Conservation (phyloP, 768 basidiomycete genomes). For the Auricularia sp. region DNA sequence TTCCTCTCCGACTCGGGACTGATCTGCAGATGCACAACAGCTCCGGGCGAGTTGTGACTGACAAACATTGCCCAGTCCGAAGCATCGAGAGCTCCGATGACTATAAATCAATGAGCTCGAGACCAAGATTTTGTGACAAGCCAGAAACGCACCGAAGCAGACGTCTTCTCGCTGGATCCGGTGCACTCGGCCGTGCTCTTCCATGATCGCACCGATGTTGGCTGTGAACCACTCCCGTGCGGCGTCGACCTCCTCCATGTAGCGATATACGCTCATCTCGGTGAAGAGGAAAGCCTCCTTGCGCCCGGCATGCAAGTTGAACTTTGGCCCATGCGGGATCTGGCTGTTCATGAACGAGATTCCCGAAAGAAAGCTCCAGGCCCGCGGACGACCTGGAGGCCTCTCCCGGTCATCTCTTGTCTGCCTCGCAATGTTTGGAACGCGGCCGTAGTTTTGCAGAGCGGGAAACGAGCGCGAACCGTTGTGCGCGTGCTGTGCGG, state of each 20-base stretch:
- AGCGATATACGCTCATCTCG: slow-evolving; percentile 60
- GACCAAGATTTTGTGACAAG: background rate
- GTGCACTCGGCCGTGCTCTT: slow-evolving; percentile 35
- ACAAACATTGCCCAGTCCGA: slow-evolving; percentile 68
- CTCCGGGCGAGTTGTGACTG: slow-evolving; percentile 61
- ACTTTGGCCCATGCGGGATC: slow-evolving; percentile 11
- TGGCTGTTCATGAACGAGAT: background rate
- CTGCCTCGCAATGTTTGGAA: slow-evolving; percentile 33
- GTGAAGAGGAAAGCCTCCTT: slow-evolving; percentile 57
- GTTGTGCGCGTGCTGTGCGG: slow-evolving; percentile 34
- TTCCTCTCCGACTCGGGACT: slow-evolving; percentile 48
- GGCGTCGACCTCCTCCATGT: slow-evolving; percentile 49
- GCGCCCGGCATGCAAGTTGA: slow-evolving; percentile 53
- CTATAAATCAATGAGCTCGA: slow-evolving; percentile 35
- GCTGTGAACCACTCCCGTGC: slow-evolving; percentile 66
- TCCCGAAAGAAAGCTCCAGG: background rate
- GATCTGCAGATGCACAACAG: slow-evolving; percentile 41
- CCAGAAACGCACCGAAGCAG: slow-evolving; percentile 22
- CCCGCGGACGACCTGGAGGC: background rate
- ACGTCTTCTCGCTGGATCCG: slow-evolving; percentile 26
- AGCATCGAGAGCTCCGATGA: slow-evolving; percentile 62
- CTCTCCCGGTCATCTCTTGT: slow-evolving; percentile 34
- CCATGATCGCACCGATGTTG: slow-evolving; percentile 54
- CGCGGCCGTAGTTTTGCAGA: slow-evolving; percentile 54
- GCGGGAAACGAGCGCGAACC: slow-evolving; percentile 41